These are phyloP conservation scores for Pinus albicaulis DNA, from an alignment of 75 land plant species.

Conservation along the genomic window DNA sequence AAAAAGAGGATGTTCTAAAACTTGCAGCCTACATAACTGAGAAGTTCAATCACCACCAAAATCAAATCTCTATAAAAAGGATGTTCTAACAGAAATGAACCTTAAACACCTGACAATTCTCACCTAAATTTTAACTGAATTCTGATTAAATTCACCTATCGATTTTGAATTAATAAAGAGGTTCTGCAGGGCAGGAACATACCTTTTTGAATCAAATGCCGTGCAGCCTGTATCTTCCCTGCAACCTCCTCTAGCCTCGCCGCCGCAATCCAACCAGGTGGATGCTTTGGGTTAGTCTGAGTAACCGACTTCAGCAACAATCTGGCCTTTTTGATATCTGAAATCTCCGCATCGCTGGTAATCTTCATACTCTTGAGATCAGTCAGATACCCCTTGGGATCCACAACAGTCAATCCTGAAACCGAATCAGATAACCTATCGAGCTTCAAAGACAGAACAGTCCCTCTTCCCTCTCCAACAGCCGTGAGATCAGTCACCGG, in stretches of 20 bases:
- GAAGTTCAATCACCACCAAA: too few relatives aligned
- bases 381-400: constrained; percentile 92
- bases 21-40: too few relatives aligned
- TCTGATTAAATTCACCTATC: too few relatives aligned
- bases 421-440: constrained; percentile 91
- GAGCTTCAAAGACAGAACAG: constrained; percentile 77
- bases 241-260: constrained; percentile 95
- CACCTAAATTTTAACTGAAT: too few relatives aligned
- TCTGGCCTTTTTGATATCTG: constrained; percentile 95
- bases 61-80: too few relatives aligned
- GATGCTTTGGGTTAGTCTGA: constrained; percentile 93
- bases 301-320: constrained; percentile 88
- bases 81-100: too few relatives aligned
- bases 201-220: constrained; percentile 21
- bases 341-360: constrained; percentile 96
- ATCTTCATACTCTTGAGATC: constrained; percentile 99
- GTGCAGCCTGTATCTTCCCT: constrained; percentile 81
- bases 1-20: too few relatives aligned
- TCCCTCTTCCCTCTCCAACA: constrained; percentile 93
- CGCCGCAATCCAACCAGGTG: constrained; percentile 98
- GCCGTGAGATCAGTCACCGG: constrained; percentile 95
- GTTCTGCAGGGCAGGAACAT: too few relatives aligned
- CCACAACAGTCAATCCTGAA: constrained; percentile 88
- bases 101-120: too few relatives aligned
- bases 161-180: too few relatives aligned